Conservation (phyloP, 2,329 filamentous ascomycete species). For the Xylogone sp. region DNA sequence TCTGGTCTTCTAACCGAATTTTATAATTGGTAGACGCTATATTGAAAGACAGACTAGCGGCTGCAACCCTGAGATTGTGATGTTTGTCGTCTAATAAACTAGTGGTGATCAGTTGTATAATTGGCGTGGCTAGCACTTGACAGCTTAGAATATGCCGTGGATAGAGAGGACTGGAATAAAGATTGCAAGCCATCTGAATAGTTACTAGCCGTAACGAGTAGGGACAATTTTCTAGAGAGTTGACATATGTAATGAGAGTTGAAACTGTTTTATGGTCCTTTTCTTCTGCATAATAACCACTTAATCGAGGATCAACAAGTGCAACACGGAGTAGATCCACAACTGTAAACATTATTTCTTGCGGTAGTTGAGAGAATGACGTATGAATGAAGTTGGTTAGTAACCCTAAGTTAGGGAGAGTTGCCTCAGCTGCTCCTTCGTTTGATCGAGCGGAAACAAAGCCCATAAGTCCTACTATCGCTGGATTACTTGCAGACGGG, state of each 20-base stretch:
- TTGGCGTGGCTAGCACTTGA: constrained; percentile 46
- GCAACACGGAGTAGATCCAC: constrained; percentile 82
- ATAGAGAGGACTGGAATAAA: constrained; percentile 75
- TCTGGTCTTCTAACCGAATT: constrained; percentile 52
- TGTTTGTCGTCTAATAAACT: constrained; percentile 77
- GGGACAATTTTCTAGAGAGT: constrained; percentile 54
- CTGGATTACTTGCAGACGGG: constrained; percentile 48
- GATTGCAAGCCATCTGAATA: constrained; percentile 78
- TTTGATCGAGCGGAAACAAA: constrained; percentile 65
- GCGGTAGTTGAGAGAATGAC: constrained; percentile 51
- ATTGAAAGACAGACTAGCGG: constrained; percentile 81
- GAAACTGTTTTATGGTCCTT: constrained; percentile 57
- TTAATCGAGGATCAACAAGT: constrained; percentile 73
- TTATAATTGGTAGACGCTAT: constrained; percentile 68
- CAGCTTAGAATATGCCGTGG: constrained; percentile 57
- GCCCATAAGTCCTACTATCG: constrained; percentile 59
- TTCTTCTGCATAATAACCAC: constrained; percentile 81
- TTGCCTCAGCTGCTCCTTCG: constrained; percentile 58
- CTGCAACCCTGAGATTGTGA: constrained; percentile 72
- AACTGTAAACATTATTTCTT: constrained; percentile 69
- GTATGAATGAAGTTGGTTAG: constrained; percentile 60
- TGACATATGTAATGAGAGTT: constrained; percentile 58
- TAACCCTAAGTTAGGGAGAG: constrained; percentile 65
- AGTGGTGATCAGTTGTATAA: constrained; percentile 68
- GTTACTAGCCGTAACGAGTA: constrained; percentile 83